Base-by-base conservation (phyloP, 345 rosid genomes). In the Cardamine chenopodiifolia region DNA sequence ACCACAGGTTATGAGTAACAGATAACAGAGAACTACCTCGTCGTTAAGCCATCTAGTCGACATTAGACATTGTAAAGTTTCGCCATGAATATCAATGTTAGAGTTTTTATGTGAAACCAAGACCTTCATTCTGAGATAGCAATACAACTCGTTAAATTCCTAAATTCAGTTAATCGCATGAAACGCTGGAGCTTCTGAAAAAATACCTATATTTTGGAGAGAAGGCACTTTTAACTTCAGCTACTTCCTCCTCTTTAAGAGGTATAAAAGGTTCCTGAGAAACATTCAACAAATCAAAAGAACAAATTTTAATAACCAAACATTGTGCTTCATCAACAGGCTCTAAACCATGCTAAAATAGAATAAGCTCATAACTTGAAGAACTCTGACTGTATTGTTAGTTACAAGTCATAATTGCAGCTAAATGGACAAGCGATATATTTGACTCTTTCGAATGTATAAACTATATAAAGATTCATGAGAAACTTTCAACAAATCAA, bases 171-270 rank as follows among this genome's bases (percentile, higher is more conserved):
- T 14, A 64, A 39, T 55, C 52, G 61, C 55, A 15, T 49, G 59
- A 23, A 34, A 58, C 9, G 23, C 13, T 45, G 8, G 25, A 61
- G 70, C 47, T 17, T 55, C 18, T 35, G 20, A 57, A 57, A 23
- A 47, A 68, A 39, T 84, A 94, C 97, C 93, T 37, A 69, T 83
- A 84, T 39, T 52, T 23, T 48, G 71, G 45, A 56, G 86, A 77
- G 56, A 91, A 78, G n/a, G 92, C 96, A 44, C 12, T 23, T 4
- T 50, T 42, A 62, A 94, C 85, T 82, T 76, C 80, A n/a, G 77
- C 75, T 73, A 77, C 82, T 66, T 94, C 97, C 58, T 86, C 89
- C 25, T 86, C 68, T 6, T 86, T 83, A 17, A 94, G 87, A 31
- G 89, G 92, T 65, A 66, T 32, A 78, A 92, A 90, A 26, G 81